Evolutionary conservation across 2,329 filamentous ascomycete genomes (phyloP).

Genomic region (Diplodia corticola): DNA sequence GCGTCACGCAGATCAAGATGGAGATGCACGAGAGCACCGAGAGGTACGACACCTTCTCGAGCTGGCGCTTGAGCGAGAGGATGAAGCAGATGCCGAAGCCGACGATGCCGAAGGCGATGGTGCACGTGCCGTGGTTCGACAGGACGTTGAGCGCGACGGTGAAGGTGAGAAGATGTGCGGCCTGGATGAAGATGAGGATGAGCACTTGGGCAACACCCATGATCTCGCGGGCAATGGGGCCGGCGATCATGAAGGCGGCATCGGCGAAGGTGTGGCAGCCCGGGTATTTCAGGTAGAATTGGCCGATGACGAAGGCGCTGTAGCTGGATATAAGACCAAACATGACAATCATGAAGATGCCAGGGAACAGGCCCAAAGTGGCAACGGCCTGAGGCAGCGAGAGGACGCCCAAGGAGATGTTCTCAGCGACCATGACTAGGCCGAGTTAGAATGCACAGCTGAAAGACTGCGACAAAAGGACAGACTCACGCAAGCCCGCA

Average conservation of each 20-base stretch:
- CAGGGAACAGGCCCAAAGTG: slow-evolving; percentile 54
- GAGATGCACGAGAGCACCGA: slow-evolving; percentile 62
- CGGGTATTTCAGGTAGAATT: slow-evolving; percentile 59
- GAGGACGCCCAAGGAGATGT: slow-evolving; percentile 58
- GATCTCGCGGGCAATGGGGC: slow-evolving; percentile 61
- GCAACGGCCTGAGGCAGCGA: slow-evolving; percentile 57
- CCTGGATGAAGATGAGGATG: slow-evolving; percentile 68
- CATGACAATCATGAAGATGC: slow-evolving; percentile 54
- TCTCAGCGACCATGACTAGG: slow-evolving; percentile 59
- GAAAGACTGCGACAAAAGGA: slow-evolving; percentile 24
- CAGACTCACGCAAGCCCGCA: slow-evolving; percentile 42
- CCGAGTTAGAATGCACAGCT: slow-evolving; percentile 24
- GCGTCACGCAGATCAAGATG: slow-evolving; percentile 62
- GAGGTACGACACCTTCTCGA: slow-evolving; percentile 63
- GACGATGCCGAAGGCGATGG: slow-evolving; percentile 62
- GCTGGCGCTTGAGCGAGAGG: slow-evolving; percentile 61
- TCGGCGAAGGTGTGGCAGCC: slow-evolving; percentile 67
- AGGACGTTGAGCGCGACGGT: slow-evolving; percentile 67
- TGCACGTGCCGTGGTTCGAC: slow-evolving; percentile 62
- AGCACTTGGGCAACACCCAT: slow-evolving; percentile 62
- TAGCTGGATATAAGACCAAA: slow-evolving; percentile 60
- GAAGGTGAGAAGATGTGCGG: slow-evolving; percentile 69
- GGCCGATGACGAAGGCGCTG: slow-evolving; percentile 61
- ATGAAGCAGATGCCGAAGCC: slow-evolving; percentile 60
- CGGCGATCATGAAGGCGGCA: slow-evolving; percentile 63